phyloP scores from a whole-genome alignment of 2,329 filamentous ascomycete species.

The Clonostachys sp. region DNA sequence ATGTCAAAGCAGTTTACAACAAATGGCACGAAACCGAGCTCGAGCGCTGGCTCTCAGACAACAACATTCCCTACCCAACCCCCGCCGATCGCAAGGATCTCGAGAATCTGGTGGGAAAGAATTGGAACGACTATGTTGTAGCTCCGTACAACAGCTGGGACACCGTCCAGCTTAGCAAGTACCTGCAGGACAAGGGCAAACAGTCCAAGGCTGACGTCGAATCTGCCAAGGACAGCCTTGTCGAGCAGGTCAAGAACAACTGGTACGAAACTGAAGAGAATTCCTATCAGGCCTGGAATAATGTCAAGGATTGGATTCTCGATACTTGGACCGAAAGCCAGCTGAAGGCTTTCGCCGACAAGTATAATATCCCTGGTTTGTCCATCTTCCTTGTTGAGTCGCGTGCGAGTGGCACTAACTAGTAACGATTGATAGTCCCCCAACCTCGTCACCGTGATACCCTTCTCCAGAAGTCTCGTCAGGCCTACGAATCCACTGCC shows the following conservation, averaged over 20 bases:
- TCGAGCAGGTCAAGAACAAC: constrained; percentile 63
- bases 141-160: constrained; percentile 77
- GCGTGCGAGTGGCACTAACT: too few relatives aligned
- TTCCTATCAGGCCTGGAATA: constrained; percentile 65
- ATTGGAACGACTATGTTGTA: constrained; percentile 79
- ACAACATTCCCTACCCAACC: constrained; percentile 86
- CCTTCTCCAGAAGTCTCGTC: constrained; percentile 70
- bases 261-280: constrained; percentile 81
- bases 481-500: constrained; percentile 75
- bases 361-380: constrained; percentile 71
- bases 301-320: constrained; percentile 85
- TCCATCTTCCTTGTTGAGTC: neutral
- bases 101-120: constrained; percentile 81
- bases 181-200: constrained; percentile 66
- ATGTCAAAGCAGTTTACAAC: constrained; percentile 71
- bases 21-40: constrained; percentile 99
- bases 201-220: constrained; percentile 63
- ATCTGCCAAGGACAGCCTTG: constrained; percentile 63
- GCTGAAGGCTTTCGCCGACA: constrained; percentile 88
- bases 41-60: constrained; percentile 91
- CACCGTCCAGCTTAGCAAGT: constrained; percentile 59
- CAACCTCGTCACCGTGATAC: constrained; percentile 84
- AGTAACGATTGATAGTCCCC: constrained; percentile 47
- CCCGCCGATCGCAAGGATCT: constrained; percentile 90
- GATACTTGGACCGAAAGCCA: constrained; percentile 94